Base-by-base conservation (phyloP, 345 rosid species). In the Pistacia vera region DNA sequence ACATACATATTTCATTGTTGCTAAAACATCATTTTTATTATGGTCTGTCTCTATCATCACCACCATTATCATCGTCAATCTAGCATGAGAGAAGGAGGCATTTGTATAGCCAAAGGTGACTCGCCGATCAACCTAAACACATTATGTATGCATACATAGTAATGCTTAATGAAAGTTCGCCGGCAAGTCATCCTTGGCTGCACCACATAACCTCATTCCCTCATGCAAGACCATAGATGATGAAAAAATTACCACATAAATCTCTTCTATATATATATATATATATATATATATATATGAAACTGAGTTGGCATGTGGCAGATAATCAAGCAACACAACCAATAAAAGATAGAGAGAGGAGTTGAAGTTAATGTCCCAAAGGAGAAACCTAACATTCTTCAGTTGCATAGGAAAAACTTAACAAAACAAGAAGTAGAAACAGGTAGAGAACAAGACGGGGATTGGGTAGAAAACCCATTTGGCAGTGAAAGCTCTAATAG, bases 111-210 rank as follows among this genome's bases (percentile, higher is more conserved):
- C 92, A 81, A 73, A 76, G 85, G 85, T 8, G 85, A 84, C 90
- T 88, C 83, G 92, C 92, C 89, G 90, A 78, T 73, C 66, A 57
- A 73, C 13, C 5, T 63, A 8, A 65, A 30, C 70, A 17, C 5
- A 18, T 14, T 12, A 41, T 10, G 3, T 1, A 38, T 48, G 11
- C 22, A 68, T 58, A 4, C 3, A 10, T 13, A 3, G 17, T 60
- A 11, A 63, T 44, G 17, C 28, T 66, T 4, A 11, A 63, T 7
- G 16, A 55, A 20, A 14, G 5, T 4, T 44, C 38, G 66, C 84
- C 95, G 95, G 95, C 92, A 90, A 90, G 92, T 90, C 95, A 90
- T 90, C 92, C 95, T 90, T 90, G 92, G 92, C 95, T 90, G 84
- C 82, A 80, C 77, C 73, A 79, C 85, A 66, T 66, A 18, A 35